Base-by-base conservation (phyloP, 805 yeast genomes). In the Diddensiella transvaalensis region DNA sequence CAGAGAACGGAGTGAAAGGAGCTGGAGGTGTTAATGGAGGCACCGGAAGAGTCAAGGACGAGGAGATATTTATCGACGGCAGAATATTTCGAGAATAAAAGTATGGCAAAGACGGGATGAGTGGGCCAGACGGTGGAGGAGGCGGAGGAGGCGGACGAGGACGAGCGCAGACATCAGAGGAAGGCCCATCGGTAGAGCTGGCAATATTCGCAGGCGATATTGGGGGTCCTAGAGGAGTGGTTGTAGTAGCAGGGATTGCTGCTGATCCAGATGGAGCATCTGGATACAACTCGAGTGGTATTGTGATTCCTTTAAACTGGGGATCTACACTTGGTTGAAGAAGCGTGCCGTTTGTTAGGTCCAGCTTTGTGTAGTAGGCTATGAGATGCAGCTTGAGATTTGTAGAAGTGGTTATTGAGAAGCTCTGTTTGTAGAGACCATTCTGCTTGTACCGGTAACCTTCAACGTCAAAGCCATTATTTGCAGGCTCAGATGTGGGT, bases 361-460 rank as follows among this genome's bases (percentile, higher is more conserved):
- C 67, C 36, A 61, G 60, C 23, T 63, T 58, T 24, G 60, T 65
- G 53, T 60, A 67, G 61, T 84, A 84, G 26, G 83, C 72, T 30
- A 85, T 81, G 47, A 84, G 63, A 55, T 85, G 89, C 18, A 79
- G 61, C 52, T 77, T 80, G 42, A 74, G 75, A 33, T 75, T 75
- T 24, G 72, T 74, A 22, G 71, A 67, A 3, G 83, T 75, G 4
- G 77, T 72, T 23, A 81, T 64, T 2, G 83, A 75, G 57, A 83
- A 80, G 36, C 82, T 75, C 60, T 82, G 87, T 62, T 84, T 84
- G 53, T 78, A 67, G 5, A 84, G 64, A 0, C 89, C 87, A 53
- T 75, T 67, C 2, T 66, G 59, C 56, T 77, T 75, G 58, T 73
- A 71, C 5, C 67, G 54, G 56, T 62, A 70, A 4, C 69, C 65